Evolutionary conservation across 2,329 filamentous ascomycete genomes (phyloP).

Genomic region (Aotearoamyces nothofagi): DNA sequence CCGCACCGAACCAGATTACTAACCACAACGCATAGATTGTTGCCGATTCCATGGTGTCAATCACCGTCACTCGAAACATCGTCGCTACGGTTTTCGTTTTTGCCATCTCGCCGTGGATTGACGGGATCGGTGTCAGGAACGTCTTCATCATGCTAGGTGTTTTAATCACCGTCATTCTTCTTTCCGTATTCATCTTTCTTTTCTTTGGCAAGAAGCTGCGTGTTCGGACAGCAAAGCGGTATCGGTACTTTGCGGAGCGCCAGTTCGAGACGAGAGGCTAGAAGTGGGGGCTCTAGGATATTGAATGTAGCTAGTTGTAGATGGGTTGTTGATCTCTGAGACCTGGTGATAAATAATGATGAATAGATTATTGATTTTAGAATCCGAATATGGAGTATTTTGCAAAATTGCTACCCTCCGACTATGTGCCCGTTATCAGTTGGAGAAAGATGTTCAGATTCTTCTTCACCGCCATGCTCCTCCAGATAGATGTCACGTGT

Average conservation of each 20-base stretch:
- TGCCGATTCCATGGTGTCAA: slow-evolving; percentile 27
- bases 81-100: slow-evolving; percentile 30
- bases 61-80: slow-evolving; percentile 28
- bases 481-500: too few relatives aligned
- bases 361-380: too few relatives aligned
- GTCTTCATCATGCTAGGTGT: slow-evolving; percentile 25
- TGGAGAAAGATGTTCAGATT: too few relatives aligned
- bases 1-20: slow-evolving; percentile 4
- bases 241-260: slow-evolving; percentile 23
- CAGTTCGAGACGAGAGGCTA: too few relatives aligned
- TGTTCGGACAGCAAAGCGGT: slow-evolving; percentile 17
- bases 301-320: too few relatives aligned
- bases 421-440: too few relatives aligned
- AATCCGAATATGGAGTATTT: too few relatives aligned
- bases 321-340: too few relatives aligned
- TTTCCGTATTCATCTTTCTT: slow-evolving; percentile 15
- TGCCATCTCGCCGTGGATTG: slow-evolving; percentile 23
- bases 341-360: too few relatives aligned
- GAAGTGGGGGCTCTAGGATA: neutral
- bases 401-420: too few relatives aligned
- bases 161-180: slow-evolving; percentile 19
- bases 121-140: slow-evolving; percentile 18
- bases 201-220: slow-evolving; percentile 21
- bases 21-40: slow-evolving; percentile 23
- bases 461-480: too few relatives aligned